Evolutionary conservation across 169 alveolate genomes (phyloP), one percentile per base, ranked within the genome.

Genomic region (Neospora caninum): DNA sequence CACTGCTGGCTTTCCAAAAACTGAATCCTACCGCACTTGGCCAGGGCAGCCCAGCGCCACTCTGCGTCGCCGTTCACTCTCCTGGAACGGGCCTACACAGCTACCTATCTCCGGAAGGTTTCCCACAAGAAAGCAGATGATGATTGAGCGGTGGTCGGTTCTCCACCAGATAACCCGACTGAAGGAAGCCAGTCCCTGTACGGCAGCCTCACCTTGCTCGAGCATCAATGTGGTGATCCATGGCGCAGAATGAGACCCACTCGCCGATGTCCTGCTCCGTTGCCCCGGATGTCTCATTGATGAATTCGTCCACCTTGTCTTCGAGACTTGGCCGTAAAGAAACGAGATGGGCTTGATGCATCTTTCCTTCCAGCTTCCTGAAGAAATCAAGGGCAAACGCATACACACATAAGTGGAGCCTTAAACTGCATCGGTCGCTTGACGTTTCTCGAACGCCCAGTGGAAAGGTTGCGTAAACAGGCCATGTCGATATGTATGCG

Each of bases 151-250:
- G 58, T 13, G 4, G 58, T 49, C 13, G 22, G 22, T 49, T 4
- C 4, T 49, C 13, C 58, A 4, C 13, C 22, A 4, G 13, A 49
- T 7, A 49, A 7, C 13, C 58, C 13, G 58, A 13, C 58, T 49
- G 4, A 13, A 49, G 31, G 4, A 53, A 64, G 34, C 20, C 34
- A 64, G n/a, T 22, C 73, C 73, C 4, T 67, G 58, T 54, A 58
- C 38, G 20, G 69, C 69, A 13, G n/a, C n/a, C 67, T 29, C 49
- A 64, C 93, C 93, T 53, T 53, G 93, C 73, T 67, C 93, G 31
- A 6, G 93, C 93, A 64, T 88, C 93, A 0, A 88, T 41, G 58
- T 88, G 93, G 36, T 88, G 93, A 41, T 88, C 93, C 93, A 88
- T 36, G 42, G 93, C 93, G 27, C 93, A 88, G 93, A 88, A 88